Base-by-base conservation (phyloP, 805 yeast genomes). In the Pichia phayaonensis region DNA sequence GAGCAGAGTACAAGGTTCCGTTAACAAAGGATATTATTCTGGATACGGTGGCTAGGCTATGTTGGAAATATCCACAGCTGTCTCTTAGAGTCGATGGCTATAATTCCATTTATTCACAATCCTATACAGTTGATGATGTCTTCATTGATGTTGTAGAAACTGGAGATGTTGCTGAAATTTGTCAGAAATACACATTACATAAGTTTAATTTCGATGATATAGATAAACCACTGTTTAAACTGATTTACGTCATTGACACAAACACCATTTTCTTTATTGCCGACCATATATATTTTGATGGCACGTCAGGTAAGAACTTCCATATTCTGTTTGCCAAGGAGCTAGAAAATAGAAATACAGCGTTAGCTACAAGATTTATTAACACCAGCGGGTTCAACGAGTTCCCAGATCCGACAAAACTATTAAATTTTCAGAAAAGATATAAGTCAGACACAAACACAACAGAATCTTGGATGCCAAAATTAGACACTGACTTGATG, bases 281-380 rank as follows among this genome's bases (percentile, higher is more conserved):
- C 5, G 50, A 51, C 20, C 56, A 54, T 39, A 40, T 38, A 3
- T 43, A 41, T 21, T 51, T 51, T 26, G 56, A 54, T 24, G 56
- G 56, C 26, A 54, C 54, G 4, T 49, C 53, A 2, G 56, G 48
- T 13, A 52, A 52, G 18, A 29, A 46, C 15, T 51, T 54, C 36
- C 53, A 47, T 26, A n/a, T 27, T 18, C 21, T 18, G 2, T 47
- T 46, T 12, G 46, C 42, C 13, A 42, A 50, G 2, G 29, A 29
- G 7, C 7, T 53, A 2, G 29, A 31, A 4, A 18, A 34, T 16
- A 21, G 13, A 23, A 18, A 24, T 7, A 34, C 20, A 18, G 8
- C 4, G 7, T 29, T 13, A 16, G n/a, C n/a, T 34, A 7, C 38
- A 34, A 16, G 38, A n/a, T 16, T 43, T 23, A 24, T 47, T 22